These are phyloP conservation scores for Diaporthe citrichinensis DNA, from an alignment of 2,329 filamentous ascomycete species.

Conservation along the genomic window DNA sequence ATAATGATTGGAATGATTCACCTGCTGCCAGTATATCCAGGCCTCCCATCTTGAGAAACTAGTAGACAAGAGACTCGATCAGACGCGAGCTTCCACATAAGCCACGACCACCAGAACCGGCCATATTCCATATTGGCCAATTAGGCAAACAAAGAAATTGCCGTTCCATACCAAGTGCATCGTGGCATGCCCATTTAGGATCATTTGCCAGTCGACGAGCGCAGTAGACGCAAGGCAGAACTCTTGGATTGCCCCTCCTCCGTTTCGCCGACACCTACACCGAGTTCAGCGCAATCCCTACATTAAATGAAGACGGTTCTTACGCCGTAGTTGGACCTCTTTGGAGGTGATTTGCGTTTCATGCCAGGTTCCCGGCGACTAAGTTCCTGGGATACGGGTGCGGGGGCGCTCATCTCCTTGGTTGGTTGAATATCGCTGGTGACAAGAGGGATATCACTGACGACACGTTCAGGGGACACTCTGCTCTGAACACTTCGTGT, in stretches of 20 bases:
- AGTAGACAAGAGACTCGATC: neutral
- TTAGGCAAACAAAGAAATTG: neutral
- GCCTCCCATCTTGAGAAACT: conserved; percentile 24
- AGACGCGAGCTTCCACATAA: neutral
- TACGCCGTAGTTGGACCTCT: conserved; percentile 9
- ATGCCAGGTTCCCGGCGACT: neutral
- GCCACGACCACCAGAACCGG: neutral
- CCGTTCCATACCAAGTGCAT: conserved; percentile 27
- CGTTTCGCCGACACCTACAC: conserved; percentile 28
- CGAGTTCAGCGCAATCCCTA: neutral
- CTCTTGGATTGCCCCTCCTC: conserved; percentile 15
- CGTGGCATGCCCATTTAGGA: conserved; percentile 35
- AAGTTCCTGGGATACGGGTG: conserved; percentile 7
- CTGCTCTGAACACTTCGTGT: neutral
- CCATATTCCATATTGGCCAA: neutral
- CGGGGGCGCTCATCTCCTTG: neutral
- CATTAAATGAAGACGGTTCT: neutral
- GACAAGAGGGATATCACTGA: conserved; percentile 36
- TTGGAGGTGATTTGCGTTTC: conserved; percentile 33
- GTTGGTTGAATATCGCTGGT: conserved; percentile 12
- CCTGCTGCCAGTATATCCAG: conserved; percentile 28
- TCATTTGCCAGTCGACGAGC: conserved; percentile 35
- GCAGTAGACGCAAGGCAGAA: conserved; percentile 33
- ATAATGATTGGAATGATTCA: neutral
- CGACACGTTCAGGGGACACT: conserved; percentile 23